Evolutionary conservation across 257 asterid genomes (phyloP), one percentile per base, ranked within the genome.

Genomic region (Vinca minor): DNA sequence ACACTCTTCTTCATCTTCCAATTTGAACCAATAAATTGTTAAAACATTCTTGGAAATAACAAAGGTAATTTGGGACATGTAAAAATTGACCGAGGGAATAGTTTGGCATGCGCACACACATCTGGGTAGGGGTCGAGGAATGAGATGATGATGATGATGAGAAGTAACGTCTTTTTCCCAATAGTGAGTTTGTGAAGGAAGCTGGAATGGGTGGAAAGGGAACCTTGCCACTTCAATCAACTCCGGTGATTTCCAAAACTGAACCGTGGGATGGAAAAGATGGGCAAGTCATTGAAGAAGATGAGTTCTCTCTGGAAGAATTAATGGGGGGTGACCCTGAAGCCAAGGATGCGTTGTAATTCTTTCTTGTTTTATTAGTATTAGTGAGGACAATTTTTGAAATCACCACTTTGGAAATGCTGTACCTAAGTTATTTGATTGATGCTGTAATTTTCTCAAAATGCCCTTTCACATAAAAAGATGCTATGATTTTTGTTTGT

Each of bases 191-290:
- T 56, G 87, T 91, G 74, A 85, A 73, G 74, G 95, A 86, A 79
- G 94, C 94, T 65, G 95, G 88, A 67, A 82, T 67, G 2, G 98
- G 98, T 5, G 98, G 98, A 63, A 91, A 81, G 73, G 96, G 96
- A 48, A 91, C 69, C 60, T 77, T 88, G 50, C 85, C 96, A 8
- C 50, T 88, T 52, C 81, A 63, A 7, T 79, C 73, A 49, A 76
- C 74, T 60, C 94, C 98, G 1, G 78, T 35, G 53, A 85, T 91
- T 26, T 73, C 68, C 59, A 83, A 77, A 70, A 88, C 76, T 2
- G 96, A 86, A 58, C 77, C 92, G 0, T 88, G 98, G 96, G 98
- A 91, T 23, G 96, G 96, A 14, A 83, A 91, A 82, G 98, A 91
- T 71, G 98, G 96, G 28, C 75, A 88, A 72, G 71, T 85, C 63